These are phyloP conservation scores for Omphalotus guepiniiformis DNA, from an alignment of 768 basidiomycete genomes.

Conservation along the genomic window DNA sequence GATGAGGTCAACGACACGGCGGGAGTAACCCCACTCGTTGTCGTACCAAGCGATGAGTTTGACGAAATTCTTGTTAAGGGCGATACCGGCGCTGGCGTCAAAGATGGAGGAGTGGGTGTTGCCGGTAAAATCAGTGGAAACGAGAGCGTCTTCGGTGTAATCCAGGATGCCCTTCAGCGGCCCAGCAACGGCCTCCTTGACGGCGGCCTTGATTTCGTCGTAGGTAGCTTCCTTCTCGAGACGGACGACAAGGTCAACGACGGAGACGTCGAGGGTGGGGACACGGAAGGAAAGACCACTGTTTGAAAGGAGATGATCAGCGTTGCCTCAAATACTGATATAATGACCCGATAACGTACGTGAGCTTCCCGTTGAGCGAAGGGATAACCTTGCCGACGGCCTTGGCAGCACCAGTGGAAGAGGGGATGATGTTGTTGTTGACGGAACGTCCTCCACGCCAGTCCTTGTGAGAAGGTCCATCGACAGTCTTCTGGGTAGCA, in stretches of 20 bases:
- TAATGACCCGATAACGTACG: conserved; percentile 59
- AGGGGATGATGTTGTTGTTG: conserved; percentile 98
- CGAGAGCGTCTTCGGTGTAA: conserved; percentile 92
- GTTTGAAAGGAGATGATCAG: conserved; percentile 10
- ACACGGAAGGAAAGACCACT: conserved; percentile 97
- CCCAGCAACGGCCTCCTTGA: conserved; percentile 76
- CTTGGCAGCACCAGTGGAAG: conserved; percentile 98
- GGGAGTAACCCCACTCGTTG: conserved; percentile 94
- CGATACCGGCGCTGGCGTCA: conserved; percentile 90
- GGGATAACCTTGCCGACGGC: conserved; percentile 99
- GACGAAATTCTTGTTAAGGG: conserved; percentile 89
- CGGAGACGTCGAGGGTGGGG: conserved; percentile 93
- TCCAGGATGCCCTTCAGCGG: conserved; percentile 70
- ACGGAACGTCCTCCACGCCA: conserved; percentile 97
- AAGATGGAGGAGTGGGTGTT: conserved; percentile 81
- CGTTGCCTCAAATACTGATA: conserved; percentile 3
- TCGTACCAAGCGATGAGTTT: conserved; percentile 97
- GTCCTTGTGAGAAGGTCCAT: conserved; percentile 92
- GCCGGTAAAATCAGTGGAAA: conserved; percentile 92
- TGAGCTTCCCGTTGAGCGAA: conserved; percentile 93
- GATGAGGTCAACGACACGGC: conserved; percentile 87
- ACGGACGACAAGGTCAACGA: conserved; percentile 95
- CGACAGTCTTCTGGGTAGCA: conserved; percentile 93
- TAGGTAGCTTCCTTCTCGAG: conserved; percentile 82
- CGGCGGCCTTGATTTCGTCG: conserved; percentile 82